phyloP scores from a whole-genome alignment of 805 yeast genomes.

The Saccharomycopsis malanga region DNA sequence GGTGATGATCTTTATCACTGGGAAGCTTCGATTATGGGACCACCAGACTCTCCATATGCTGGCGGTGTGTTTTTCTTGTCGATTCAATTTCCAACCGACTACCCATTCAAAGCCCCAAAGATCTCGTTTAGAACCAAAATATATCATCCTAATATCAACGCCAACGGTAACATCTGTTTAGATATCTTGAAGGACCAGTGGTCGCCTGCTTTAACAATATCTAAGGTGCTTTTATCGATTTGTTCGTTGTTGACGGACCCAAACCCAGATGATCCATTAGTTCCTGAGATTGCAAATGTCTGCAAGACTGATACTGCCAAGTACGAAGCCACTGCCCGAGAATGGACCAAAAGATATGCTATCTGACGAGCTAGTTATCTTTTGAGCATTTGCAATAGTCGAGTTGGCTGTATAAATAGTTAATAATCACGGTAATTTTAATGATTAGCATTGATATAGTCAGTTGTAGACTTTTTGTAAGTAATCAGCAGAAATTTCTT shows the following conservation, averaged over 20 bases:
- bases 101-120: conserved; percentile 98
- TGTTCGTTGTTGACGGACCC: conserved; percentile 96
- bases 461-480: no score
- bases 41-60: conserved; percentile 83
- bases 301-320: conserved; percentile 91
- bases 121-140: conserved; percentile 88
- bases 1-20: conserved; percentile 98
- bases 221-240: conserved; percentile 89
- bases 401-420: no score
- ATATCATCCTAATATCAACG: conserved; percentile 95
- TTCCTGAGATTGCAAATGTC: conserved; percentile 95
- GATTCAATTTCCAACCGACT: conserved; percentile 97
- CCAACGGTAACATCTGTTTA: conserved; percentile 92
- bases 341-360: conserved; percentile 98
- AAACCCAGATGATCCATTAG: conserved; percentile 97
- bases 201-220: conserved; percentile 97
- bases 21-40: conserved; percentile 99
- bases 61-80: conserved; percentile 95
- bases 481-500: no score
- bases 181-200: conserved; percentile 97
- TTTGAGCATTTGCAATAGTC: no score
- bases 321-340: conserved; percentile 94
- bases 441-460: no score
- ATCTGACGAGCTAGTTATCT: no score
- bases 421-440: no score